Percentiles rank a stretch among this genome's conserved stretches.
phyloP scores from a whole-genome alignment of 164 flowering plant species.

The Sextonia rubra region DNA sequence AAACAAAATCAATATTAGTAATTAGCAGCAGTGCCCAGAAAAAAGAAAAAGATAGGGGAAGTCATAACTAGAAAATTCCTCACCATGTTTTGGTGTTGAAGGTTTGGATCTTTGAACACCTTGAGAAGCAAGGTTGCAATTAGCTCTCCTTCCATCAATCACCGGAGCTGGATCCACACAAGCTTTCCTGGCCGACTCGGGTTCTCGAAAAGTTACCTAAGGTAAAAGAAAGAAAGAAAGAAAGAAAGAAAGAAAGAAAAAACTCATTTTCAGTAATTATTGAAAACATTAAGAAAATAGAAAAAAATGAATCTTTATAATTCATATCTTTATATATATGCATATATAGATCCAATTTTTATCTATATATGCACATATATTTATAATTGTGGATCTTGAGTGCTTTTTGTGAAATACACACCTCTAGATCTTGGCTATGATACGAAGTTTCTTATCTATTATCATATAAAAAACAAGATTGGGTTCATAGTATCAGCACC shows the following conservation, averaged over 20 bases:
- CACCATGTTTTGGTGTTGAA: constrained; percentile 80
- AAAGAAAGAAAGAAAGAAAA: neutral
- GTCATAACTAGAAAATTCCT: neutral
- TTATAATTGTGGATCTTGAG: neutral
- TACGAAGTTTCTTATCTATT: neutral
- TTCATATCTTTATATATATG: neutral
- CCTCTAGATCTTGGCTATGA: constrained; percentile 5
- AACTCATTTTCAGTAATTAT: neutral
- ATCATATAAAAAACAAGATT: neutral
- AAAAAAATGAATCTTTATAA: constrained; percentile 10
- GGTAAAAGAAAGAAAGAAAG: neutral
- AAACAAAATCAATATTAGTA: no score
- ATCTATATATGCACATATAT: neutral
- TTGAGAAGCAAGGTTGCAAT: constrained; percentile 90
- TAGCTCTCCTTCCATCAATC: constrained; percentile 97
- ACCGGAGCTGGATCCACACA: constrained; percentile 89
- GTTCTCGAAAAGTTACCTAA: constrained; percentile 84
- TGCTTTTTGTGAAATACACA: constrained; percentile 4
- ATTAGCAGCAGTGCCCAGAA: neutral
- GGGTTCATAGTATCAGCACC: neutral
- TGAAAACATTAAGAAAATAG: neutral
- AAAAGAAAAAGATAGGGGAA: neutral
- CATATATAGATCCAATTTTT: no score
- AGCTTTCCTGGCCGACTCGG: constrained; percentile 88
- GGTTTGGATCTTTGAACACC: constrained; percentile 94